A percentile compares a stretch with the other conserved stretches of the same genome.
phyloP scores from a whole-genome alignment of 2,329 filamentous ascomycete genomes.

The Trichoderma sp. region DNA sequence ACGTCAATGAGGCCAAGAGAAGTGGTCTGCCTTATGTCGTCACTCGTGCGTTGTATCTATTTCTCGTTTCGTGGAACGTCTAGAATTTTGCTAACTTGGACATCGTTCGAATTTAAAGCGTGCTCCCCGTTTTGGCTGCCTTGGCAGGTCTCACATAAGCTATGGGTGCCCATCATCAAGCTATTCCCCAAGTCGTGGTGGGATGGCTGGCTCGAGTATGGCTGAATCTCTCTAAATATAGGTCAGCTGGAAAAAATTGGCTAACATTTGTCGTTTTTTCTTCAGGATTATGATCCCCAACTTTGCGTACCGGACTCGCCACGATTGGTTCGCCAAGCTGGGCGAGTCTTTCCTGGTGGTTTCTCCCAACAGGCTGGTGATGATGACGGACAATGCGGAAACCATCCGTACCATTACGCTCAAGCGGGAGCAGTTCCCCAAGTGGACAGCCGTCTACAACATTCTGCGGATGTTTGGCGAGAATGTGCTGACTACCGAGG shows the following conservation, averaged over 20 bases:
- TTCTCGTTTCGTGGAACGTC: not conserved
- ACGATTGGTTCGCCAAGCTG: constrained; percentile 55
- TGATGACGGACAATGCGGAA: constrained; percentile 62
- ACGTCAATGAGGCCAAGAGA: constrained; percentile 49
- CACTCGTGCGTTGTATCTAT: constrained; percentile 43
- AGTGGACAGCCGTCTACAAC: constrained; percentile 36
- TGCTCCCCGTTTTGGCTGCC: constrained; percentile 47
- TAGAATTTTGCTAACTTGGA: not conserved
- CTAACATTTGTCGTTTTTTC: constrained; percentile 27
- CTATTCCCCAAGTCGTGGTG: constrained; percentile 54
- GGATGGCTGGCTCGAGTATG: constrained; percentile 60
- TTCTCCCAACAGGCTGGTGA: constrained; percentile 49
- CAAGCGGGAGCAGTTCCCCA: constrained; percentile 66
- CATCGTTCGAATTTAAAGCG: constrained; percentile 34
- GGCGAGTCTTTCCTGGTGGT: constrained; percentile 66
- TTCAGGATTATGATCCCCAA: constrained; percentile 52
- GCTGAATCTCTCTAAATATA: not conserved
- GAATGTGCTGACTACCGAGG: constrained; percentile 70
- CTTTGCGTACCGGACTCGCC: constrained; percentile 55
- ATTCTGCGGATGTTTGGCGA: constrained; percentile 55
- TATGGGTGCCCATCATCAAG: constrained; percentile 56
- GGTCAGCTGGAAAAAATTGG: not conserved
- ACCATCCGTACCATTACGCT: constrained; percentile 63
- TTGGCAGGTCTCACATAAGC: constrained; percentile 54
- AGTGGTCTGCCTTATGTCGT: constrained; percentile 53